Evolutionary conservation across 192 early-diverging fungal genomes (phyloP).

Genomic region (Linnemannia exigua): DNA sequence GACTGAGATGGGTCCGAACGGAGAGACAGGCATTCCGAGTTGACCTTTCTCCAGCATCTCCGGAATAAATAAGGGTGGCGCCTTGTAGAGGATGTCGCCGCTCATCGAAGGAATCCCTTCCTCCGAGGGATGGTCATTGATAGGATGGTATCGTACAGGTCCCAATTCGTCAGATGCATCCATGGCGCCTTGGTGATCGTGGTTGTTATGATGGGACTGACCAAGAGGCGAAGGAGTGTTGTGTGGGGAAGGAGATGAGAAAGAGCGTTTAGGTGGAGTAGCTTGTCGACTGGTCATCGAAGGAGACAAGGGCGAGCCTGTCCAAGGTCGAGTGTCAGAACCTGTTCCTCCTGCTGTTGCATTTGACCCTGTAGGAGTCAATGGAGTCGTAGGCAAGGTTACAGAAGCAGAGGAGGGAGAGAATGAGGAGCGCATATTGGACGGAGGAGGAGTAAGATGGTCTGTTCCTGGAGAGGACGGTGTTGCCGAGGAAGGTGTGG

Average conservation of each 20-base stretch:
- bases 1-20: constrained; percentile 25
- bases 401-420: not conserved
- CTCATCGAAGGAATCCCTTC: constrained; percentile 27
- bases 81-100: constrained; percentile 48
- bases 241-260: not conserved
- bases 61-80: constrained; percentile 45
- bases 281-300: not conserved
- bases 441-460: constrained; percentile 2
- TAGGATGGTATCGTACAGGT: not conserved
- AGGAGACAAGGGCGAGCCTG: not conserved
- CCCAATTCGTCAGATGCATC: not conserved
- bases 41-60: constrained; percentile 18
- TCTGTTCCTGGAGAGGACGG: not conserved
- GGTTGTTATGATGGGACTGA: not conserved
- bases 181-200: not conserved
- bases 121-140: not conserved
- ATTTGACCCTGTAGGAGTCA: not conserved
- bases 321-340: not conserved
- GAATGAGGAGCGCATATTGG: not conserved
- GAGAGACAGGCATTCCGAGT: constrained; percentile 6
- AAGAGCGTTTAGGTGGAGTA: not conserved
- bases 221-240: not conserved
- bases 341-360: not conserved
- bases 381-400: not conserved
- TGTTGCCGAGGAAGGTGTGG: not conserved